A percentile compares a stretch with the other conserved stretches of the same genome.
Evolutionary conservation across 2,329 filamentous ascomycete genomes (phyloP).

Genomic region (Sporothrix globosa): DNA sequence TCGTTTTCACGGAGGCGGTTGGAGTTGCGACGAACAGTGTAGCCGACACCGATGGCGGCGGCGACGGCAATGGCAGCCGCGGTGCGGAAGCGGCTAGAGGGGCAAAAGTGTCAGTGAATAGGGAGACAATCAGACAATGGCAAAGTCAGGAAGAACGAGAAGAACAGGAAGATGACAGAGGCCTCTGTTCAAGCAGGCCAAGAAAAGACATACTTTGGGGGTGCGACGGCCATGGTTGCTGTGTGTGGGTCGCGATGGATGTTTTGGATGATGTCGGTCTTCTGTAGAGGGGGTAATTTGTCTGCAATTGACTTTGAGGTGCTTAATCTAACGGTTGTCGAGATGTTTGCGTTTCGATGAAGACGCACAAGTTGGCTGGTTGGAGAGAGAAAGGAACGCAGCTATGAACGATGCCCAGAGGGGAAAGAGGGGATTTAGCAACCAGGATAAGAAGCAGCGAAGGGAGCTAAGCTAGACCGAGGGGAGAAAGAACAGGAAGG

Average conservation of each 20-base stretch:
- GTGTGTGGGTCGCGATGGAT: neutral
- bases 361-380: neutral
- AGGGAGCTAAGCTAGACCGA: constrained; percentile 19
- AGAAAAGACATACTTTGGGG: neutral
- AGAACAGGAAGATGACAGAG: neutral
- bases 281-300: neutral
- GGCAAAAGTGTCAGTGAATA: neutral
- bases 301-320: neutral
- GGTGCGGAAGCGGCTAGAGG: constrained; percentile 46
- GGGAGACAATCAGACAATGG: neutral
- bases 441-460: constrained; percentile 4
- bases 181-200: neutral
- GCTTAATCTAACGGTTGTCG: neutral
- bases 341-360: neutral
- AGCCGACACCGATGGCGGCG: constrained; percentile 40
- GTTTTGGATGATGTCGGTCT: neutral
- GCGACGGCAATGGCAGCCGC: constrained; percentile 44
- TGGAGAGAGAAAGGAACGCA: neutral
- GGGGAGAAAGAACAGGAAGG: constrained; percentile 1
- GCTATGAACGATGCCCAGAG: constrained; percentile 5
- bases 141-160: neutral
- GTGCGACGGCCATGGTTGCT: constrained; percentile 16
- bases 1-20: constrained; percentile 49
- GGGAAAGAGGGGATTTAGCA: neutral
- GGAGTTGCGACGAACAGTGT: constrained; percentile 45